A percentile compares a stretch with the other conserved stretches of the same genome.
Evolutionary conservation across 129 eudicot genomes (phyloP).

Genomic region (Escallonia rubra): DNA sequence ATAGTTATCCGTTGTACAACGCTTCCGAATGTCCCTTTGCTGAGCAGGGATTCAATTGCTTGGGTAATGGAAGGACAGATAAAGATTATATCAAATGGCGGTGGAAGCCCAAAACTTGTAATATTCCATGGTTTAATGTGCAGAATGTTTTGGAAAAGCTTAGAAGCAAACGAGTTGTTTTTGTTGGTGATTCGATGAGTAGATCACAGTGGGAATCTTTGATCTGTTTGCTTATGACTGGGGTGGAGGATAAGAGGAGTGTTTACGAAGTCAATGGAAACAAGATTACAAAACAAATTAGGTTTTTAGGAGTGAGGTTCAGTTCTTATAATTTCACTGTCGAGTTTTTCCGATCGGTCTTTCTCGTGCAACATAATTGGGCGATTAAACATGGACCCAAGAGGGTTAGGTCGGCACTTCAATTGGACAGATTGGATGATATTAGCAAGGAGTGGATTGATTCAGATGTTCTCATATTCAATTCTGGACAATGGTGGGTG

Average conservation of each 20-base stretch:
- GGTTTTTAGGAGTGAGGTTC: conserved; percentile 45
- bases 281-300: conserved; percentile 42
- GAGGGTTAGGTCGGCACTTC: conserved; percentile 52
- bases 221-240: conserved; percentile 66
- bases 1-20: conserved; percentile 48
- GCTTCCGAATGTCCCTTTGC: conserved; percentile 61
- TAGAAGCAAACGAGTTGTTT: conserved; percentile 44
- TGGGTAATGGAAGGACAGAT: conserved; percentile 52
- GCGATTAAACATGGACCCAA: conserved; percentile 37
- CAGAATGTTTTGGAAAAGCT: conserved; percentile 29
- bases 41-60: conserved; percentile 61
- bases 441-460: conserved; percentile 50
- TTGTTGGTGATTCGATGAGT: conserved; percentile 71
- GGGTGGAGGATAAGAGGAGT: conserved; percentile 51
- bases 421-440: conserved; percentile 50
- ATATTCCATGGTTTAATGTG: conserved; percentile 36
- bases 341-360: conserved; percentile 53
- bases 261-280: conserved; percentile 62
- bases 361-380: conserved; percentile 45
- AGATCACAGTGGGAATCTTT: conserved; percentile 74
- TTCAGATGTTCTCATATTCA: conserved; percentile 54
- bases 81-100: conserved; percentile 51
- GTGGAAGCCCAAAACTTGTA: conserved; percentile 61
- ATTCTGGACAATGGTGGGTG: conserved; percentile 73
- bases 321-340: conserved; percentile 45